Evolutionary conservation across 1,284 basidiomycete species (phyloP).

Genomic region (Malassezia caprae): DNA sequence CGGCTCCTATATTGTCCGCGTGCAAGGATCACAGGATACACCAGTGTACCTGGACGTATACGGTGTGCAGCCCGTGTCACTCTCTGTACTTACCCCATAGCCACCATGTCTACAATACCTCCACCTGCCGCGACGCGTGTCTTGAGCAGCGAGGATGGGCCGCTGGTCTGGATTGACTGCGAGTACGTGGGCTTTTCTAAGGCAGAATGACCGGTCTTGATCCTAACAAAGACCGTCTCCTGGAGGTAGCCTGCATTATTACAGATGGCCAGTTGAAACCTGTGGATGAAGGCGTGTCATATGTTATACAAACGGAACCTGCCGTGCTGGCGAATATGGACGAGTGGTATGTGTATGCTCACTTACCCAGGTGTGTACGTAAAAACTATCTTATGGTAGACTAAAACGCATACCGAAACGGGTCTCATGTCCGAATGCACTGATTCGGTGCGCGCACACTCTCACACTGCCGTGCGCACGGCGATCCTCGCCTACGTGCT

Average conservation of each 20-base stretch:
- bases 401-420: constrained; percentile 23
- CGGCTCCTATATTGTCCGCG: neutral
- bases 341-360: constrained; percentile 23
- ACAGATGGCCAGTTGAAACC: constrained; percentile 66
- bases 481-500: constrained; percentile 51
- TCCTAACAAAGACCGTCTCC: constrained; percentile 59
- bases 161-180: constrained; percentile 77
- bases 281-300: constrained; percentile 64
- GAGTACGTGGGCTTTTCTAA: constrained; percentile 50
- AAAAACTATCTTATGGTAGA: neutral
- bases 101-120: constrained; percentile 21
- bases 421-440: constrained; percentile 31
- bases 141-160: constrained; percentile 53
- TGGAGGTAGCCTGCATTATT: constrained; percentile 67
- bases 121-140: constrained; percentile 24
- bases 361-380: neutral
- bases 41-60: constrained; percentile 2
- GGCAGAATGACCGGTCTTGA: constrained; percentile 62
- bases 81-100: neutral
- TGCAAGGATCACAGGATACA: neutral
- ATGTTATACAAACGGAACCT: constrained; percentile 61
- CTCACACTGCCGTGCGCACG: constrained; percentile 48
- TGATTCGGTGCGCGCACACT: constrained; percentile 20
- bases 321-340: constrained; percentile 53
- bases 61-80: constrained; percentile 1